phyloP scores from a whole-genome alignment of 352 stramenopile genomes.

The Achlya hypogyna region DNA sequence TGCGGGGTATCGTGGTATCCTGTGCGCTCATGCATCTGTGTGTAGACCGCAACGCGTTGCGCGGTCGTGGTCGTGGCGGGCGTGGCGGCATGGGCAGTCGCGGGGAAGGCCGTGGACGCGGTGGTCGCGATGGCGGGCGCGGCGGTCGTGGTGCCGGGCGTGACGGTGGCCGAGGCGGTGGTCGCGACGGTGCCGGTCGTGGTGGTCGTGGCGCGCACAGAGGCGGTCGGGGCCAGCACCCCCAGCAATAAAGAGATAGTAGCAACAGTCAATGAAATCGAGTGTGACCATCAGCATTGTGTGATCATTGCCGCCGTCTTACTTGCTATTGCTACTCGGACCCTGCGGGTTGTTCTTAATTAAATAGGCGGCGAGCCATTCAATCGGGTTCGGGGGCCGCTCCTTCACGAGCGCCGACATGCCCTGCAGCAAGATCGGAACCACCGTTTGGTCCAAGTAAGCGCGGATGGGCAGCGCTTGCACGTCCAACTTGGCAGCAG shows the following conservation, averaged over 20 bases:
- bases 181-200: slow-evolving; percentile 17
- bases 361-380: slow-evolving; percentile 95
- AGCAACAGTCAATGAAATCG: background rate
- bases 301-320: slow-evolving; percentile 14
- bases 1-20: slow-evolving; percentile 9
- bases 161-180: slow-evolving; percentile 31
- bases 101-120: slow-evolving; percentile 26
- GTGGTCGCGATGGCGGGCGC: slow-evolving; percentile 29
- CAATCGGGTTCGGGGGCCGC: slow-evolving; percentile 92
- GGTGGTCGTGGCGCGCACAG: slow-evolving; percentile 15
- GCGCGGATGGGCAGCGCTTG: slow-evolving; percentile 92
- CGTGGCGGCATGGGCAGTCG: slow-evolving; percentile 39
- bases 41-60: slow-evolving; percentile 59
- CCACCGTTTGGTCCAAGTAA: slow-evolving; percentile 97
- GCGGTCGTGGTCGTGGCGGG: slow-evolving; percentile 59
- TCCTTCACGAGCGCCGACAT: slow-evolving; percentile 98
- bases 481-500: slow-evolving; percentile 85
- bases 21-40: background rate
- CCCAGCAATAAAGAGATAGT: background rate
- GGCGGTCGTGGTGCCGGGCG: slow-evolving; percentile 26
- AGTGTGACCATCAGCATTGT: background rate
- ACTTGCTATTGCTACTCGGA: slow-evolving; percentile 45
- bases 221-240: slow-evolving; percentile 1
- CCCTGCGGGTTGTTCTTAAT: slow-evolving; percentile 95
- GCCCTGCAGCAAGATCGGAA: slow-evolving; percentile 96